phyloP scores from a whole-genome alignment of 345 rosid genomes.

The Xanthoceras sorbifolium region DNA sequence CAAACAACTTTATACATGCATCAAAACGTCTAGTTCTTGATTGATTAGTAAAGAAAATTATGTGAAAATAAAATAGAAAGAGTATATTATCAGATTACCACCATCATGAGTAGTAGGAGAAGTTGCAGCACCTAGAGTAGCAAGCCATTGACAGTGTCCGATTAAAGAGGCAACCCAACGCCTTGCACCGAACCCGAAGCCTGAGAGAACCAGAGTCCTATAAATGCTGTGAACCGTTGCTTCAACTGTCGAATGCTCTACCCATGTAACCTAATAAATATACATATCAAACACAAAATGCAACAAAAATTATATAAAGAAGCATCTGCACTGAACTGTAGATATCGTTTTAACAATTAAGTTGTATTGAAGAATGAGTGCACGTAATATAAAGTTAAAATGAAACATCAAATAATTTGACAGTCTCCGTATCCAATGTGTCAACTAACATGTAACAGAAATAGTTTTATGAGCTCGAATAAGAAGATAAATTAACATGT shows the following conservation, averaged over 20 bases:
- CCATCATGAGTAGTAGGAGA: constrained; percentile 2
- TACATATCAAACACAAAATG: background rate
- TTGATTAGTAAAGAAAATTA: too few relatives aligned
- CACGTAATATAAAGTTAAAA: too few relatives aligned
- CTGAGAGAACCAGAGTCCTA: constrained; percentile 33
- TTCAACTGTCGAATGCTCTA: constrained; percentile 52
- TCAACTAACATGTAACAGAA: too few relatives aligned
- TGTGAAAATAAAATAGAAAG: background rate
- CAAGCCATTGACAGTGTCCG: constrained; percentile 34
- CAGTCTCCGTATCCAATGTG: too few relatives aligned
- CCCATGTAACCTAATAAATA: constrained; percentile 51
- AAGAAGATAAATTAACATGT: too few relatives aligned
- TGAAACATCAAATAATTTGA: too few relatives aligned
- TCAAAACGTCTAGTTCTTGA: background rate
- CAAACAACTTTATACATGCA: background rate
- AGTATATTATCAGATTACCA: constrained; percentile 18
- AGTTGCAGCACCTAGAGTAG: constrained; percentile 13
- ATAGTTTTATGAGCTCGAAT: too few relatives aligned
- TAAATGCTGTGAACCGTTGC: constrained; percentile 30
- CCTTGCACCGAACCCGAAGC: constrained; percentile 48
- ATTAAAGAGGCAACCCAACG: constrained; percentile 49
- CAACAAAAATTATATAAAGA: background rate
- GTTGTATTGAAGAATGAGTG: background rate
- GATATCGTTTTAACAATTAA: too few relatives aligned
- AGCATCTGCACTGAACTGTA: too few relatives aligned